phyloP scores from a whole-genome alignment of 2,329 filamentous ascomycete genomes.

The Orbilia ellipsospora region DNA sequence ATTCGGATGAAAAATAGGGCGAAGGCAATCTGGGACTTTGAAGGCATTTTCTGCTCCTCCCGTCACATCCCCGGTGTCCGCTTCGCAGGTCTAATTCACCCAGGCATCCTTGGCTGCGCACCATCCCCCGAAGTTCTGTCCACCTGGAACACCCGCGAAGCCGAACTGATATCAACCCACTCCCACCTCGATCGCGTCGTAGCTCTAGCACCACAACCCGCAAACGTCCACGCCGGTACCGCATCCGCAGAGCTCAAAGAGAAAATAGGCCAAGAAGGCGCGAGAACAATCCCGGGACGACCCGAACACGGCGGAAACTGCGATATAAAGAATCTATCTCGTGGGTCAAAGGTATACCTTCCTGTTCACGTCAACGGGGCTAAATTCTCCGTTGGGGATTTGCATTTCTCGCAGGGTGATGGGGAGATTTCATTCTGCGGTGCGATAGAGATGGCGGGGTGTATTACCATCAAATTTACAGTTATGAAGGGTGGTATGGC shows the following conservation, averaged over 20 bases:
- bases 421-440: constrained; percentile 90
- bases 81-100: constrained; percentile 89
- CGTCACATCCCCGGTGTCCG: constrained; percentile 88
- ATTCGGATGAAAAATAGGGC: constrained; percentile 65
- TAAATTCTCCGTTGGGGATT: constrained; percentile 88
- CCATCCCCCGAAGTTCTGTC: constrained; percentile 80
- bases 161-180: constrained; percentile 76
- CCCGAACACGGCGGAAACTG: constrained; percentile 92
- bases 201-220: constrained; percentile 78
- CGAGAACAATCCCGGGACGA: constrained; percentile 83
- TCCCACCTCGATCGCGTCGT: constrained; percentile 76
- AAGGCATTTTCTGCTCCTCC: constrained; percentile 82
- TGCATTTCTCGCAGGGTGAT: constrained; percentile 87
- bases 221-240: constrained; percentile 78
- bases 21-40: constrained; percentile 81
- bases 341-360: constrained; percentile 84
- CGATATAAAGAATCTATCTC: constrained; percentile 86
- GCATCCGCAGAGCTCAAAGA: constrained; percentile 70
- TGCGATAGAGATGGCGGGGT: constrained; percentile 92
- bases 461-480: constrained; percentile 89
- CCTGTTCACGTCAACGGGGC: constrained; percentile 87
- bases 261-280: constrained; percentile 80
- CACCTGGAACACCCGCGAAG: constrained; percentile 86
- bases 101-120: constrained; percentile 89
- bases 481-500: constrained; percentile 84